Evolutionary conservation across 75 land plant genomes (phyloP).

Genomic region (Ceratopteris richardii): DNA sequence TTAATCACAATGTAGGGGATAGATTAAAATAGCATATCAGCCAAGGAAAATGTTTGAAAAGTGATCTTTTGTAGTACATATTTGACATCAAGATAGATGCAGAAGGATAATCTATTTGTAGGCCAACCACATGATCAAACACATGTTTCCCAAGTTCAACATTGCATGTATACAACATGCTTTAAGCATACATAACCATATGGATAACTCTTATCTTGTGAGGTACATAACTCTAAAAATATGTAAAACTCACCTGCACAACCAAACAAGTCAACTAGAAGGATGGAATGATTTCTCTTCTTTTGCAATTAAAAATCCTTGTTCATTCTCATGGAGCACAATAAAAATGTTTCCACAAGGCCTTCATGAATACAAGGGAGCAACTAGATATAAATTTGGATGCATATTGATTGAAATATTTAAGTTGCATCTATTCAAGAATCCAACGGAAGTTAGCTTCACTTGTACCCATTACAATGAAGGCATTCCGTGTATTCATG

Average conservation of each 20-base stretch:
- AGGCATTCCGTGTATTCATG: too few relatives aligned
- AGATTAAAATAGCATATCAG: too few relatives aligned
- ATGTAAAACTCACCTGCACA: not conserved
- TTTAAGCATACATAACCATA: not conserved
- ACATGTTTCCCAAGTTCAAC: not conserved
- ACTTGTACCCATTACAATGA: too few relatives aligned
- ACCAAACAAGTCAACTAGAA: not conserved
- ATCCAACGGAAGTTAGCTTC: not conserved
- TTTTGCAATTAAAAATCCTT: not conserved
- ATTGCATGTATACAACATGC: slow-evolving; percentile 1
- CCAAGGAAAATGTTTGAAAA: too few relatives aligned
- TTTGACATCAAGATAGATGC: slow-evolving; percentile 3
- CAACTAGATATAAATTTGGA: not conserved
- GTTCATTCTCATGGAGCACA: not conserved
- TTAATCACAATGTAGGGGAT: too few relatives aligned
- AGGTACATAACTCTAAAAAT: not conserved
- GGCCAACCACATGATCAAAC: not conserved
- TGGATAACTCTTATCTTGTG: not conserved
- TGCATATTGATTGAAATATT: not conserved
- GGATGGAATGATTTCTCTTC: not conserved
- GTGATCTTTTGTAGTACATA: not conserved
- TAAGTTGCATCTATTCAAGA: not conserved
- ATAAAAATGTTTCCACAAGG: not conserved
- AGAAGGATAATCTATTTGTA: not conserved
- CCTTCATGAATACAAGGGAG: not conserved